phyloP scores from a whole-genome alignment of 148 eudicot genomes.

The Mesembryanthemum crystallinum region DNA sequence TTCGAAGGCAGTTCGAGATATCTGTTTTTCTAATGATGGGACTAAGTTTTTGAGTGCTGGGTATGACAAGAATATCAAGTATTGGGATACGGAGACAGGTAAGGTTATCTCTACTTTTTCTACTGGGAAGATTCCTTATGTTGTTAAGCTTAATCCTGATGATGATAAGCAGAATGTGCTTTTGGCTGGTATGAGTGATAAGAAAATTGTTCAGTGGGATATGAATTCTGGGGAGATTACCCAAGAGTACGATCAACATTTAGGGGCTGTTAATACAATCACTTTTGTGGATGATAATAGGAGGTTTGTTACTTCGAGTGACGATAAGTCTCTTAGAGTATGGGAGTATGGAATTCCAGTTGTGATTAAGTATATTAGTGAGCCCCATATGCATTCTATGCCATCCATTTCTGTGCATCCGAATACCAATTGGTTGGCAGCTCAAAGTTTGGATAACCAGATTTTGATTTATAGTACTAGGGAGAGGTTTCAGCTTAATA shows the following conservation, averaged over 20 bases:
- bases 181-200: constrained; percentile 96
- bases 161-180: constrained; percentile 95
- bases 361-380: constrained; percentile 95
- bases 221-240: constrained; percentile 82
- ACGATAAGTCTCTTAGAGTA: constrained; percentile 91
- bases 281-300: constrained; percentile 94
- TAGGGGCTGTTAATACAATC: constrained; percentile 93
- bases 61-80: constrained; percentile 92
- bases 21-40: constrained; percentile 89
- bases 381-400: constrained; percentile 99
- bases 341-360: constrained; percentile 98
- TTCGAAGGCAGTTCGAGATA: constrained; percentile 77
- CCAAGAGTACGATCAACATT: constrained; percentile 97
- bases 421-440: constrained; percentile 85
- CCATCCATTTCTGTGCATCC: constrained; percentile 87
- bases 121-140: constrained; percentile 92
- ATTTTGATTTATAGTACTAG: constrained; percentile 85
- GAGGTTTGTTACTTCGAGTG: constrained; percentile 92
- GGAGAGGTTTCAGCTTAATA: constrained; percentile 90
- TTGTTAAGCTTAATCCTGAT: constrained; percentile 89
- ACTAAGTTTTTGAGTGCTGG: constrained; percentile 84
- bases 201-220: constrained; percentile 99
- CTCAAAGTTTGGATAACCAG: constrained; percentile 97
- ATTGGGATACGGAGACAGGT: constrained; percentile 97
- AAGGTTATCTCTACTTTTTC: constrained; percentile 88